Evolutionary conservation across 2,329 filamentous ascomycete species (phyloP).

Genomic region (Boeremia lycopersici): DNA sequence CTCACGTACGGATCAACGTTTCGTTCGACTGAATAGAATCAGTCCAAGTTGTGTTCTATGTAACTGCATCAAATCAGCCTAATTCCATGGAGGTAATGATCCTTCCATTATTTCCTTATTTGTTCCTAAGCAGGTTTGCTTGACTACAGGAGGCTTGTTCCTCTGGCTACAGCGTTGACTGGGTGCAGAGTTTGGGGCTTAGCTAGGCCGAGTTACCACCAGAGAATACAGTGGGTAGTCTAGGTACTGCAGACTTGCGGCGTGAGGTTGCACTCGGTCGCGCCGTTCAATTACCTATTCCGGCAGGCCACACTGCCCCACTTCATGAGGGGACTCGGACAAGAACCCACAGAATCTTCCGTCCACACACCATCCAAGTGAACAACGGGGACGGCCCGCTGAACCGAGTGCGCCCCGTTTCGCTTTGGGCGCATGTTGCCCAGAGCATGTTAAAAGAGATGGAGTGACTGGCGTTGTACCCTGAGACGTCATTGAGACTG

Average conservation of each 20-base stretch:
- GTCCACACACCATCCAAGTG: constrained; percentile 24
- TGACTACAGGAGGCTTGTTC: no score
- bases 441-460: constrained; percentile 10
- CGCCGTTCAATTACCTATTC: constrained; percentile 3
- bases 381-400: constrained; percentile 26
- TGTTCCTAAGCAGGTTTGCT: no score
- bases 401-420: constrained; percentile 19
- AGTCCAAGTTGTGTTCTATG: no score
- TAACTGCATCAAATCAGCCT: no score
- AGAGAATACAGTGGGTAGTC: no score
- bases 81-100: no score
- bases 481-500: constrained; percentile 11
- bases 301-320: constrained; percentile 6
- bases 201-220: no score
- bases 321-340: constrained; percentile 24
- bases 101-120: no score
- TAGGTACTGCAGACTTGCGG: background rate
- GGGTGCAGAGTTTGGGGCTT: no score
- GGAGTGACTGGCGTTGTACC: background rate
- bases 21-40: no score
- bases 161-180: no score
- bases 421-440: background rate
- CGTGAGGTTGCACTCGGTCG: background rate
- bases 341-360: constrained; percentile 28
- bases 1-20: no score